Evolutionary conservation across 345 rosid genomes (phyloP).

Genomic region (Eucalyptus albens): DNA sequence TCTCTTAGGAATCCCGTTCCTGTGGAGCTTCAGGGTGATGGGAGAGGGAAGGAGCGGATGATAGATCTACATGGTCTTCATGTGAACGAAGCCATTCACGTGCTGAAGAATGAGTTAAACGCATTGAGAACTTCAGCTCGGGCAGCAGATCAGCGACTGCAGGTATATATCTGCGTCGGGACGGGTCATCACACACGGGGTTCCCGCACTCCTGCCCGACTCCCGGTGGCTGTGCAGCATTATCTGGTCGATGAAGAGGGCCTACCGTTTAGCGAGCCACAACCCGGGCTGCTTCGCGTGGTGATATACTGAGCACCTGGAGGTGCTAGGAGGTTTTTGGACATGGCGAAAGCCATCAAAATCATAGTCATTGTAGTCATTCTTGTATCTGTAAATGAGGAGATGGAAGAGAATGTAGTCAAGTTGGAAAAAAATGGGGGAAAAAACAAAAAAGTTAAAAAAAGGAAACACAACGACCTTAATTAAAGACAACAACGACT

Average conservation of each 20-base stretch:
- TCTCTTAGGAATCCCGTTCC: slow-evolving; percentile 61
- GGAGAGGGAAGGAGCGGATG: slow-evolving; percentile 80
- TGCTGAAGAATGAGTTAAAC: slow-evolving; percentile 75
- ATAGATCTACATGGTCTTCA: slow-evolving; percentile 97
- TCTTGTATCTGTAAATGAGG: slow-evolving; percentile 41
- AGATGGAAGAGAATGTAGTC: slow-evolving; percentile 28
- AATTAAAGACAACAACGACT: neutral
- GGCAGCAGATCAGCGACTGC: slow-evolving; percentile 76
- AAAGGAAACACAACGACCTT: neutral
- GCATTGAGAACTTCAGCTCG: slow-evolving; percentile 59
- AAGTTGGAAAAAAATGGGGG: neutral
- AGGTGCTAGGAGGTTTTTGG: slow-evolving; percentile 24
- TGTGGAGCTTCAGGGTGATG: slow-evolving; percentile 38
- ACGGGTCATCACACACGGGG: slow-evolving; percentile 97
- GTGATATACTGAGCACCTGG: slow-evolving; percentile 43
- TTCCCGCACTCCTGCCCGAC: slow-evolving; percentile 81
- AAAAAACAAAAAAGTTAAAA: neutral
- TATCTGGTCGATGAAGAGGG: slow-evolving; percentile 91
- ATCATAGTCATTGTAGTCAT: slow-evolving; percentile 10
- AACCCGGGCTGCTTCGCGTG: slow-evolving; percentile 91
- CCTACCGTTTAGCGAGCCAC: slow-evolving; percentile 80
- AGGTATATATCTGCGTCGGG: slow-evolving; percentile 85
- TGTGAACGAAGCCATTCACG: slow-evolving; percentile 76
- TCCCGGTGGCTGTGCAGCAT: slow-evolving; percentile 82
- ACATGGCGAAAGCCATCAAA: slow-evolving; percentile 14